These are phyloP conservation scores for Cicer arietinum DNA, from an alignment of 306 rosid species.

Conservation along the genomic window DNA sequence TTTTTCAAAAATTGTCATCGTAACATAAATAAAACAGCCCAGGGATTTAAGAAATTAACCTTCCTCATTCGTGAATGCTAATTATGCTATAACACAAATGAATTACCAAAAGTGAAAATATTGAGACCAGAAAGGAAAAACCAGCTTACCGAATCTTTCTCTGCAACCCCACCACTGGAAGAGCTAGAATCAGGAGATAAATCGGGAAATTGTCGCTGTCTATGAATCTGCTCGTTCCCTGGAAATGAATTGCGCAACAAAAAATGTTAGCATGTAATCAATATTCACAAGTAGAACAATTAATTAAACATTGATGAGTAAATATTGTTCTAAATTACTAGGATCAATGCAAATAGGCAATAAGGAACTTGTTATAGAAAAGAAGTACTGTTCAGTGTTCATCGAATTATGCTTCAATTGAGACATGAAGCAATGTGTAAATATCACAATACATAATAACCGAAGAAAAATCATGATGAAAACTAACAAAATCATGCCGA, in stretches of 20 bases:
- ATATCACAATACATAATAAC: constrained; percentile 50
- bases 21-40: constrained; percentile 4
- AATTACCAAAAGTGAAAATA: constrained; percentile 1
- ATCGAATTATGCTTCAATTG: neutral
- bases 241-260: constrained; percentile 49
- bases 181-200: constrained; percentile 65
- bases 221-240: constrained; percentile 61
- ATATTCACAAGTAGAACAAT: constrained; percentile 23
- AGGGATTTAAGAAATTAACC: constrained; percentile 7
- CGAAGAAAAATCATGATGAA: constrained; percentile 42
- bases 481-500: constrained; percentile 49
- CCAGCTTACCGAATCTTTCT: constrained; percentile 67
- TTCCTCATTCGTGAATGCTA: constrained; percentile 11
- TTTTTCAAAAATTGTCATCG: constrained; percentile 19
- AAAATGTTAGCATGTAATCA: constrained; percentile 37
- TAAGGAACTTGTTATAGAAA: neutral
- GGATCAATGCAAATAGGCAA: constrained; percentile 38
- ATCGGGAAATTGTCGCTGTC: constrained; percentile 48
- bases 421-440: constrained; percentile 40
- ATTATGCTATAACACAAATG: neutral
- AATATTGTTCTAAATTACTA: constrained; percentile 30
- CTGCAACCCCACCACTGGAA: constrained; percentile 54
- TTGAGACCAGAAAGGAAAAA: constrained; percentile 39
- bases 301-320: constrained; percentile 1
- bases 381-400: neutral